These are phyloP conservation scores for Calonectria honghensis DNA, from an alignment of 2,329 filamentous ascomycete species.

Conservation along the genomic window DNA sequence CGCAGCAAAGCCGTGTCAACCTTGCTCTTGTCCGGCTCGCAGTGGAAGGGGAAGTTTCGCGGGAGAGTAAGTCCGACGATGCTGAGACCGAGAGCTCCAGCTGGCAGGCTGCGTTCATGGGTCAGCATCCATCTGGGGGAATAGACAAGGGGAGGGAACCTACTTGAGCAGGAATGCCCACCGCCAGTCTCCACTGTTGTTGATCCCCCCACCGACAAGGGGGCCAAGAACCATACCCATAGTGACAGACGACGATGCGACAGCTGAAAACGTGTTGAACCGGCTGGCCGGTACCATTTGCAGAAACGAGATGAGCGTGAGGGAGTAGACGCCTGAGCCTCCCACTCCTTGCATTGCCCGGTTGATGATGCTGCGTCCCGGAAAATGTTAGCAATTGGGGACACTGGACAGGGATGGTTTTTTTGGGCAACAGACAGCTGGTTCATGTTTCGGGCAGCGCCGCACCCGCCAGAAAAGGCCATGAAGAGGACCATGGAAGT, in stretches of 20 bases:
- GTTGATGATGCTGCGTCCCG: background rate
- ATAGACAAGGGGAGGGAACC: background rate
- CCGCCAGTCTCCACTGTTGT: background rate
- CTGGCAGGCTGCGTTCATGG: background rate
- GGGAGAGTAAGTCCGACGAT: background rate
- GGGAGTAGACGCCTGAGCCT: constrained; percentile 8
- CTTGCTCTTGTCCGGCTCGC: background rate
- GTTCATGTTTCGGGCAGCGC: background rate
- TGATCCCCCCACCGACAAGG: background rate
- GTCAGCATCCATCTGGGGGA: background rate
- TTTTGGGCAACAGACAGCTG: background rate
- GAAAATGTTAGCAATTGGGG: background rate
- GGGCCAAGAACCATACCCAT: background rate
- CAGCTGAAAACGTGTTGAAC: background rate
- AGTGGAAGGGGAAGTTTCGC: background rate
- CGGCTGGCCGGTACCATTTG: background rate
- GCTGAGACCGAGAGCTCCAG: background rate
- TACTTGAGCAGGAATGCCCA: background rate
- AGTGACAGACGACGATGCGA: background rate
- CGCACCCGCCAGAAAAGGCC: background rate
- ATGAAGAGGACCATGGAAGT: background rate
- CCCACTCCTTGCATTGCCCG: constrained; percentile 19
- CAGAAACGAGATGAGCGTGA: background rate
- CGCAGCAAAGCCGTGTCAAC: background rate
- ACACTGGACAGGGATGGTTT: background rate